Conservation (phyloP, 345 rosid species). For the Lumnitzera racemosa region DNA sequence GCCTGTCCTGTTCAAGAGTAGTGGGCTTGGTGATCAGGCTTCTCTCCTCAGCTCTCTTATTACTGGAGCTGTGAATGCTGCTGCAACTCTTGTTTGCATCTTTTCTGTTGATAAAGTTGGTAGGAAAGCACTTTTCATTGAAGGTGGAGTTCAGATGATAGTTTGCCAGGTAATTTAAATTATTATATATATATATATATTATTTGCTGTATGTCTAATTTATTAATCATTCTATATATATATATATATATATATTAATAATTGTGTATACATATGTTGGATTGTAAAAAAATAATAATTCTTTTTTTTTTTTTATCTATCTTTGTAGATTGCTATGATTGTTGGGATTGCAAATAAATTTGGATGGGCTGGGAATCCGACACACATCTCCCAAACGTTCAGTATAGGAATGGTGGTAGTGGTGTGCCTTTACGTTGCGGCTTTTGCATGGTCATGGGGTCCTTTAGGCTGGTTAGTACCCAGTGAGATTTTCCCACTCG, state of each 20-base stretch:
- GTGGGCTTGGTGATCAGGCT: conserved; percentile 24
- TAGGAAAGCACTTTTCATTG: conserved; percentile 22
- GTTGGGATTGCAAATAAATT: conserved; percentile 37
- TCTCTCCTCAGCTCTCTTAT: conserved; percentile 22
- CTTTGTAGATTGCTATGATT: conserved; percentile 27
- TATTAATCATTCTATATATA: no score
- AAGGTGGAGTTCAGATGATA: conserved; percentile 28
- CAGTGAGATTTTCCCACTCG: conserved; percentile 57
- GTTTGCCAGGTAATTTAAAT: conserved; percentile 16
- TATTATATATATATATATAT: neutral
- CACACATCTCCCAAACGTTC: conserved; percentile 20
- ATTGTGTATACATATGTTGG: no score
- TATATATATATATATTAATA: no score
- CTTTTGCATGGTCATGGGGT: conserved; percentile 71
- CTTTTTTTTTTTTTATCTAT: no score
- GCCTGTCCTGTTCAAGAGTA: conserved; percentile 26
- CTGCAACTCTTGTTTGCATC: conserved; percentile 23
- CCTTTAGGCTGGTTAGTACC: conserved; percentile 66
- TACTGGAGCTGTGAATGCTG: conserved; percentile 17
- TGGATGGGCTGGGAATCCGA: conserved; percentile 38
- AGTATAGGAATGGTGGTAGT: conserved; percentile 23
- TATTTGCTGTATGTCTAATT: no score
- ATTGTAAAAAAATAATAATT: no score
- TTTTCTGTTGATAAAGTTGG: conserved; percentile 23
- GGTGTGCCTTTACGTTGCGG: conserved; percentile 43